Evolutionary conservation across 805 yeast species (phyloP), one percentile per base, ranked within the genome.

Genomic region (Metschnikowia bowlesiae): DNA sequence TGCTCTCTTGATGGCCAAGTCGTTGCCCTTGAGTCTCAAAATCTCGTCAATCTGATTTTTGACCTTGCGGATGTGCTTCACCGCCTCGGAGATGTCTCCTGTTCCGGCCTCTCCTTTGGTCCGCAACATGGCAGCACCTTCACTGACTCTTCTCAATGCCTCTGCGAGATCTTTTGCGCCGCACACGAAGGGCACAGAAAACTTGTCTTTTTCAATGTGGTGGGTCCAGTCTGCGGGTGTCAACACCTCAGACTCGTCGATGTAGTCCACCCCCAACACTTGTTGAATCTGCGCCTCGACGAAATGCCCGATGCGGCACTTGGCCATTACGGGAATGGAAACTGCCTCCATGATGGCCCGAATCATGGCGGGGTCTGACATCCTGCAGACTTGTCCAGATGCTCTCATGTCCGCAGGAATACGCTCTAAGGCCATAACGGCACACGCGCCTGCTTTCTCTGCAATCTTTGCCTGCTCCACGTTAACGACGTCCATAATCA

Each of bases 61-160:
- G 65, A 87, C 83, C 56, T 77, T 73, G 49, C 81, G 75, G 57
- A 87, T 83, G 66, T 87, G 95, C 62, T 76, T 79, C 51, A 87
- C 89, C 11, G 94, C 94, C 67, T 87, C 92, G 39, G 88, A 81
- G 47, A 87, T 82, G 67, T 87, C 94, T 49, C 95, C 95, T 36
- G 95, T 87, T 41, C 95, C 95, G 34, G 95, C 94, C 66, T 87
- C 95, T 58, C 95, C 95, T 70, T 87, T 87, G 56, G 94, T 84
- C 66, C 94, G 78, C 64, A 87, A 79, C 92, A 87, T 85, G 32
- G 92, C 91, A 35, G 94, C 92, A 57, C 94, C 94, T 68, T 87
- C 95, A 59, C 76, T 71, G 61, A 87, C 76, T 63, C 95, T 78
- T 66, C 94, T 80, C 57, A 87, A 75, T 2, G 92, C 91, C 68